Base-by-base conservation (phyloP, 257 asterid species). In the Solanum microdontum region DNA sequence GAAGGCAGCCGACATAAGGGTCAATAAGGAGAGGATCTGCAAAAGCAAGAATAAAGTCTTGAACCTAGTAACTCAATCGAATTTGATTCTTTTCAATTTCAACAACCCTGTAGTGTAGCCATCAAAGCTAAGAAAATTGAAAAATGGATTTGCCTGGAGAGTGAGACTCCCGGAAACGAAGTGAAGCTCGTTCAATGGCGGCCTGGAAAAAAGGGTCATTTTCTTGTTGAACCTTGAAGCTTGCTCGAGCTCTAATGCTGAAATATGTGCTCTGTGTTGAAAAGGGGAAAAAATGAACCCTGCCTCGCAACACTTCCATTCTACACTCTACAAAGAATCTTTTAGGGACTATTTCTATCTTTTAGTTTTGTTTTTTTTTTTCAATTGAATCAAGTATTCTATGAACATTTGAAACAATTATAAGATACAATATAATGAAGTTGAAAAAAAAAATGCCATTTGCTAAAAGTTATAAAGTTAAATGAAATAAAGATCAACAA, bases 21-120 rank as follows among this genome's bases (percentile, higher is more conserved):
- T 96, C 98, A 11, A 92, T 87, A 88, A 95, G 89, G 51, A 96
- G 90, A 77, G 98, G 98, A 89, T 95, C 98, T 95, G 92, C 92
- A 60, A 43, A 84, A 34, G 80, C 84, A 89, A 48, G 14, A 48
- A 48, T 48, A 13, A 48, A 14, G 58, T 48, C 58, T 45, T 45
- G 58, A 45, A 45, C 19, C 58, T 45, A 45, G 32, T 11, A 64
- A 64, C 72, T 64, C 32, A 64, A 24, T 11, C 12, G 64, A 55
- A 55, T 19, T 55, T 19, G 9, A 19, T 55, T 55, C 24, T 58
- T 19, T 21, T 58, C 40, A 82, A 45, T 82, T 11, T 14, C 73
- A 83, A 19, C 32, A 37, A 83, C 43, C 39, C 58, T 40, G 45
- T 1, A 40, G 45, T 40, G 45, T 40, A 40, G 19, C 58, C 79